Conservation (phyloP, 2,329 filamentous ascomycete genomes). For the Epichloe uncinata region DNA sequence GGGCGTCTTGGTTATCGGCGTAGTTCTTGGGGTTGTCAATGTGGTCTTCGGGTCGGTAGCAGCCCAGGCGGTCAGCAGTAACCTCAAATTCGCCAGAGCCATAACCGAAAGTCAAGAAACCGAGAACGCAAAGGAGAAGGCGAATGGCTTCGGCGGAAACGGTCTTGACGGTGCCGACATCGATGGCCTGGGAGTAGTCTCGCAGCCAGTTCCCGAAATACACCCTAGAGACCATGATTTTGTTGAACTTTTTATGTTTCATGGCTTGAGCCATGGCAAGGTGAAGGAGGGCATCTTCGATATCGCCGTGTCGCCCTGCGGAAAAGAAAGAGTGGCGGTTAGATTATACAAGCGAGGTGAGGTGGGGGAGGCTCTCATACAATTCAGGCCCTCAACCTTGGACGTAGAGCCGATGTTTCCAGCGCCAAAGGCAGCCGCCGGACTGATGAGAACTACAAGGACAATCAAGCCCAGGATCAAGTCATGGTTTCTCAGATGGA, state of each 20-base stretch:
- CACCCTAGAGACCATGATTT: constrained; percentile 74
- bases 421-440: constrained; percentile 68
- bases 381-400: constrained; percentile 74
- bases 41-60: constrained; percentile 66
- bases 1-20: constrained; percentile 76
- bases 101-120: constrained; percentile 80
- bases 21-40: constrained; percentile 78
- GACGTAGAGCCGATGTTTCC: constrained; percentile 77
- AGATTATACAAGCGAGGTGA: background rate
- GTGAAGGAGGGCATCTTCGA: constrained; percentile 77
- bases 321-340: background rate
- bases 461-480: constrained; percentile 43
- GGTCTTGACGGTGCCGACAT: constrained; percentile 82
- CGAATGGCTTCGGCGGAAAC: constrained; percentile 86
- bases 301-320: constrained; percentile 72
- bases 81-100: constrained; percentile 77
- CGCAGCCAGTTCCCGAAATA: constrained; percentile 95
- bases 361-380: constrained; percentile 25
- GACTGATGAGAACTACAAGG: constrained; percentile 53
- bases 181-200: constrained; percentile 89
- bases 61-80: constrained; percentile 67
- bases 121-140: constrained; percentile 75
- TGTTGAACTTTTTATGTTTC: constrained; percentile 67
- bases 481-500: constrained; percentile 32
- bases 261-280: constrained; percentile 44